Base-by-base conservation (phyloP, 345 rosid species). In the Ailanthus altissimus region DNA sequence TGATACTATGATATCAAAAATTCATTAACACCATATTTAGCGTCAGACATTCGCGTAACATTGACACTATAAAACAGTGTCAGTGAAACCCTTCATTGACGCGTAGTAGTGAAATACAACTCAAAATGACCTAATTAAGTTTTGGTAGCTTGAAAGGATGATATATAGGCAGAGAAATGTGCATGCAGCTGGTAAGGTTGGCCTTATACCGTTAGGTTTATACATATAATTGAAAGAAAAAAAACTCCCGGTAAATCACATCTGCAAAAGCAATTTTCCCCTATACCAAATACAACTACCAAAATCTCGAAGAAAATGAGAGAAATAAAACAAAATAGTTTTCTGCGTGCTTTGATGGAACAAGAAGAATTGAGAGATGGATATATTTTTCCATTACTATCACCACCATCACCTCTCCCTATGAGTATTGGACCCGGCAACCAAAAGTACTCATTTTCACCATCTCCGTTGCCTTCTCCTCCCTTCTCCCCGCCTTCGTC, bases 351-450 rank as follows among this genome's bases (percentile, higher is more conserved):
- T 23, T 16, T 46, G 8, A 73, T 73, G 76, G 67, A 45, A 73
- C 53, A 58, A 73, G 76, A 80, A 36, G 68, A 53, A 75, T 18
- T 26, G 21, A 61, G 69, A 40, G 61, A 71, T 2, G 80, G 50
- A 26, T 14, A 7, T 43, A 51, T 28, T n/a, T 81, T 87, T 54
- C 81, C 83, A 15, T 50, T 88, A 0, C 82, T 90, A 11, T 80
- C 89, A 0, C 91, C 91, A 8, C 88, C 91, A 15, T 86, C 91
- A n/a, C 91, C 91, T 50, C 89, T 86, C 0, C 91, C 91, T 10
- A 7, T 85, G n/a, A 88, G 91, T 60, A 79, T 82, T 0, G 90
- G 91, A 16, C 86, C 91, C 14, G 90, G 87, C 71, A 79, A 86
- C 57, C 86, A 66, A 5, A 81, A 51, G 54, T 88, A 86, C 82